Base-by-base conservation (phyloP, 2,329 filamentous ascomycete genomes). In the Fusarium goolgardi region DNA sequence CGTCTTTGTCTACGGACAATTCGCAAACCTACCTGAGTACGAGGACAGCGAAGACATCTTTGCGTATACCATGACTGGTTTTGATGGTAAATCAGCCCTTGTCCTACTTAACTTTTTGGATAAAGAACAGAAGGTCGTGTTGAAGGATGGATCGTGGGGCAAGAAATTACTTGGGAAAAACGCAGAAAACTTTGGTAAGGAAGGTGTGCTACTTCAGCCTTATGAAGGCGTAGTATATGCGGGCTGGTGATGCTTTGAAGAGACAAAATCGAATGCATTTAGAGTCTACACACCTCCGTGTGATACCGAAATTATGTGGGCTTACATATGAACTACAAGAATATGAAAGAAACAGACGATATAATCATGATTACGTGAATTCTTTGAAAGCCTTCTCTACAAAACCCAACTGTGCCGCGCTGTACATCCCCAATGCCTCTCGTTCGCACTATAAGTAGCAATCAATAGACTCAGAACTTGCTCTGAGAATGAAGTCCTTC, bases 1-100 rank as follows among this genome's bases (percentile, higher is more conserved):
- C 27, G 52, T 75, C 0, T 73, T 75, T 44, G 62, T 74, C 0
- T 75, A 76, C 27, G 73, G 74, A 0, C 6, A 13, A 2, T 74
- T 65, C 20, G 9, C 23, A 0, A 51, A 54, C 1, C 4, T 74
- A 9, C 20, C 31, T 0, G 55, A 60, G 12, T 62, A 65, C 2
- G 49, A 39, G 12, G 34, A 60, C 2, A 71, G 67, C 18, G 70
- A 72, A 20, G 50, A 72, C 0, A 7, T 74, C 0, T 74, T 71
- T 53, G 65, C 44, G 1, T 74, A 74, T 23, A 71, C 60, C 1
- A 74, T 74, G 72, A 59, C 54, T 2, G 65, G 69, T 12, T 59
- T 50, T 23, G 44, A 69, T 20, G 67, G 60, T 6, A 66, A 9
- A 10, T 25, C 18, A 12, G 72, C 71, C 3, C 37, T 72, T 11